These are phyloP conservation scores for Naumovozyma baii DNA, from an alignment of 805 yeast genomes.

Conservation along the genomic window DNA sequence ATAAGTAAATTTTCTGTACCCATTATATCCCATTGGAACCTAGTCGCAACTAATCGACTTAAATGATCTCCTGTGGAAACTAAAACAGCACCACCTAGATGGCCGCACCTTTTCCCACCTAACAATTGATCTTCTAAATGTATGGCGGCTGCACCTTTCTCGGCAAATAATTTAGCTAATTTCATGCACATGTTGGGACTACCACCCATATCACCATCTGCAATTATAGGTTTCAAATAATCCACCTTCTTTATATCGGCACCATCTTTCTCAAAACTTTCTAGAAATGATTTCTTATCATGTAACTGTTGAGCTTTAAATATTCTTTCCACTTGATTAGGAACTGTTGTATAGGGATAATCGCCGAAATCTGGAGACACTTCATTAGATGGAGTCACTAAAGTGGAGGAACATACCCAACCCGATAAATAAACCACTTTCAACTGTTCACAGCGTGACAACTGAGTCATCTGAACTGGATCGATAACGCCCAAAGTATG, in stretches of 20 bases:
- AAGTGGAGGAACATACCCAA: constrained; percentile 49
- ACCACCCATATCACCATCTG: constrained; percentile 63
- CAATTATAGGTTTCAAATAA: constrained; percentile 52
- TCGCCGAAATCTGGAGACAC: constrained; percentile 61
- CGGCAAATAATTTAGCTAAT: constrained; percentile 55
- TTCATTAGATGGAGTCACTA: constrained; percentile 49
- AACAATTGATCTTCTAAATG: constrained; percentile 57
- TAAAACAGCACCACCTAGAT: constrained; percentile 49
- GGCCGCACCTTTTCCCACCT: constrained; percentile 61
- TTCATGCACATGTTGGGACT: constrained; percentile 56
- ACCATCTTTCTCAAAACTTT: constrained; percentile 19
- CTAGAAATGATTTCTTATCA: constrained; percentile 40
- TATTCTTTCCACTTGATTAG: constrained; percentile 52
- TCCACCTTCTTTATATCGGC: constrained; percentile 30
- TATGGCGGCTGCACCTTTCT: constrained; percentile 56
- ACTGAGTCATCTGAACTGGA: constrained; percentile 53
- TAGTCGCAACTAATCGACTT: constrained; percentile 44
- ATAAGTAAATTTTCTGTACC: constrained; percentile 47
- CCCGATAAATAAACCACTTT: constrained; percentile 50
- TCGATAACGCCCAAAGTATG: constrained; percentile 54
- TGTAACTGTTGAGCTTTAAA: constrained; percentile 51
- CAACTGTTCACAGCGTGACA: constrained; percentile 38
- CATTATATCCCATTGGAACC: constrained; percentile 60
- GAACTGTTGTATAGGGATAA: constrained; percentile 60
- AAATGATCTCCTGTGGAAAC: constrained; percentile 52